Evolutionary conservation across 2,329 filamentous ascomycete genomes (phyloP).

Genomic region (Falciphora oryzae): DNA sequence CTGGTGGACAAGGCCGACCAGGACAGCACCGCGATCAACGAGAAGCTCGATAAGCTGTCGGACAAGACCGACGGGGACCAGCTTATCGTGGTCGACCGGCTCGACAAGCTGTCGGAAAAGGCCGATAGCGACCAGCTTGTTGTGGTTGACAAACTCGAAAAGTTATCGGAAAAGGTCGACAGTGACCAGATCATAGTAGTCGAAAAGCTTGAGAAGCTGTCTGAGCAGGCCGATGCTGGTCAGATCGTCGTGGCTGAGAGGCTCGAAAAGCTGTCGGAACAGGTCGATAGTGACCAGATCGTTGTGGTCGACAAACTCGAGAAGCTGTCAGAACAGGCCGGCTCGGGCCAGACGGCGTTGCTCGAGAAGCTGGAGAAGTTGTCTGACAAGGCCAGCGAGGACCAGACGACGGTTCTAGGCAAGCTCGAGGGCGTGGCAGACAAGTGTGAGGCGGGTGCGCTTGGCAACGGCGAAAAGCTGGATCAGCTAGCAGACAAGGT

Average conservation of each 20-base stretch:
- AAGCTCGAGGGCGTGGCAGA: conserved; percentile 35
- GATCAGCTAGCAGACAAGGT: neutral
- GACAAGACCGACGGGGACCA: conserved; percentile 38
- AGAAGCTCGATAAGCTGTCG: neutral
- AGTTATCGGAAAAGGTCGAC: neutral
- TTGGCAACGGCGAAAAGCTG: conserved; percentile 3
- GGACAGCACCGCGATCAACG: neutral
- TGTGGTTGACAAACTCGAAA: neutral
- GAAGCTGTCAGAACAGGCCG: neutral
- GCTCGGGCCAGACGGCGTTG: conserved; percentile 48
- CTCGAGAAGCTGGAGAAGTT: conserved; percentile 53
- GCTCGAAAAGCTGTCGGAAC: neutral
- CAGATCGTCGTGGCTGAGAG: neutral
- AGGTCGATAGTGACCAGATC: conserved; percentile 41
- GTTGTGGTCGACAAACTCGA: conserved; percentile 27
- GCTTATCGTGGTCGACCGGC: conserved; percentile 30
- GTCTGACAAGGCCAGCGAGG: conserved; percentile 49
- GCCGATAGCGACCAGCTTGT: neutral
- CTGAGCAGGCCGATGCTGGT: neutral
- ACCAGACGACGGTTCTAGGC: conserved; percentile 53
- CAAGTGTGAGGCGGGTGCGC: neutral
- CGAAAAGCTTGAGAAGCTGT: conserved; percentile 3
- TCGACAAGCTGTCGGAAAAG: conserved; percentile 1
- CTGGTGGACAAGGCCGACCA: neutral
- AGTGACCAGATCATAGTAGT: neutral